Conservation (phyloP, 2,329 filamentous ascomycete species). For the Xenosphaeropsis pyriputrescens region DNA sequence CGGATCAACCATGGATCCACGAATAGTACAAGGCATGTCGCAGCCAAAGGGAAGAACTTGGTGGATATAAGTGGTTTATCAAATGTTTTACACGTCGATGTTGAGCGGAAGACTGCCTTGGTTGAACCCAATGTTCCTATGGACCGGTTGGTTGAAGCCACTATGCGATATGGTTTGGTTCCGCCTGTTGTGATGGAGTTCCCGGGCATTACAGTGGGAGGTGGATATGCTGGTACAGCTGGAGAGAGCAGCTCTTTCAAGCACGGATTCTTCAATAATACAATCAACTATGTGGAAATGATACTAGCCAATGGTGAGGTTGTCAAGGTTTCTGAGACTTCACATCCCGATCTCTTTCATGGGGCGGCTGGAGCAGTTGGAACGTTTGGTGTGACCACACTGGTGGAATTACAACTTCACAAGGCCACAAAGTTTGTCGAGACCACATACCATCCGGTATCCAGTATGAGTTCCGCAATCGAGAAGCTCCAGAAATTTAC, state of each 20-base stretch:
- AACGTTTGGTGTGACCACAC: slow-evolving; percentile 43
- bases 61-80: slow-evolving; percentile 33
- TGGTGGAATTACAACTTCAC: slow-evolving; percentile 41
- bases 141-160: slow-evolving; percentile 45
- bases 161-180: slow-evolving; percentile 36
- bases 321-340: slow-evolving; percentile 27
- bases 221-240: slow-evolving; percentile 50
- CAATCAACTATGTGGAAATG: slow-evolving; percentile 46
- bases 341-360: slow-evolving; percentile 39
- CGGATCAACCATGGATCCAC: slow-evolving; percentile 43
- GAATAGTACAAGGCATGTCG: slow-evolving; percentile 31
- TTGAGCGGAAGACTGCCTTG: slow-evolving; percentile 24
- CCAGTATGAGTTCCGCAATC: slow-evolving; percentile 26
- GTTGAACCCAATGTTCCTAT: slow-evolving; percentile 59
- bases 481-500: slow-evolving; percentile 21
- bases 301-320: slow-evolving; percentile 43
- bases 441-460: slow-evolving; percentile 33
- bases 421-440: slow-evolving; percentile 38
- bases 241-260: slow-evolving; percentile 54
- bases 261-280: slow-evolving; percentile 51
- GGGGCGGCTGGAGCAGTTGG: slow-evolving; percentile 44
- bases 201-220: slow-evolving; percentile 53
- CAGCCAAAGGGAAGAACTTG: slow-evolving; percentile 22
- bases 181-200: slow-evolving; percentile 59
- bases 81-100: slow-evolving; percentile 28